Conservation (phyloP, 1,139 yeast species). For the Hansenula lynferdii region DNA sequence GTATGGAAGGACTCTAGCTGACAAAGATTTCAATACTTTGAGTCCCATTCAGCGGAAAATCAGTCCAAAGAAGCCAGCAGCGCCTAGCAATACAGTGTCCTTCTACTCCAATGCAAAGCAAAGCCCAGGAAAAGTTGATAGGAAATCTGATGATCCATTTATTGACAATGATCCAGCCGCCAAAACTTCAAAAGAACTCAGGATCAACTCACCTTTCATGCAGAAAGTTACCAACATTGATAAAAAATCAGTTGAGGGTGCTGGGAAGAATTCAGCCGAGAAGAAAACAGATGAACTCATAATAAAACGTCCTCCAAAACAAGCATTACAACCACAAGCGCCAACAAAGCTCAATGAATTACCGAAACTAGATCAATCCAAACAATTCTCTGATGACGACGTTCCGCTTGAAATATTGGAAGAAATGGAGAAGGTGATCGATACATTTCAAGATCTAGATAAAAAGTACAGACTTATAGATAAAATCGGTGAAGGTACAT, state of each 20-base stretch:
- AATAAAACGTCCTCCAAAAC: background rate
- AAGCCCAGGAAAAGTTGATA: background rate
- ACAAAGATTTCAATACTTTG: too few relatives aligned
- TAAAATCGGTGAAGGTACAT: conserved; percentile 86
- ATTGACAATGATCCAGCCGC: conserved; percentile 1
- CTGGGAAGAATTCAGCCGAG: too few relatives aligned
- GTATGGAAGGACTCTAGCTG: too few relatives aligned
- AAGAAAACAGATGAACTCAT: background rate
- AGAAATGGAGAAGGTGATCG: conserved; percentile 63
- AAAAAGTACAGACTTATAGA: conserved; percentile 29
- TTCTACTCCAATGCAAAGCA: background rate
- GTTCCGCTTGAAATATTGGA: conserved; percentile 44
- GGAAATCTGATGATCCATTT: conserved; percentile 1
- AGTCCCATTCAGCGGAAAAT: too few relatives aligned
- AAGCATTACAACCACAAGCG: background rate
- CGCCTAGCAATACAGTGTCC: background rate
- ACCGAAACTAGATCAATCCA: background rate
- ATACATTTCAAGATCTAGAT: conserved; percentile 58
- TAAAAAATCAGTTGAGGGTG: too few relatives aligned
- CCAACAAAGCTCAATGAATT: background rate
- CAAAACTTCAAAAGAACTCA: background rate
- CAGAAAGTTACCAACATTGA: too few relatives aligned
- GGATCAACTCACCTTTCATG: conserved; percentile 1
- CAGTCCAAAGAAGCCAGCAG: background rate
- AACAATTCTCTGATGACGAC: conserved; percentile 11